Conservation (phyloP, 208 protist genomes). For the Leishmania guyanensis region DNA sequence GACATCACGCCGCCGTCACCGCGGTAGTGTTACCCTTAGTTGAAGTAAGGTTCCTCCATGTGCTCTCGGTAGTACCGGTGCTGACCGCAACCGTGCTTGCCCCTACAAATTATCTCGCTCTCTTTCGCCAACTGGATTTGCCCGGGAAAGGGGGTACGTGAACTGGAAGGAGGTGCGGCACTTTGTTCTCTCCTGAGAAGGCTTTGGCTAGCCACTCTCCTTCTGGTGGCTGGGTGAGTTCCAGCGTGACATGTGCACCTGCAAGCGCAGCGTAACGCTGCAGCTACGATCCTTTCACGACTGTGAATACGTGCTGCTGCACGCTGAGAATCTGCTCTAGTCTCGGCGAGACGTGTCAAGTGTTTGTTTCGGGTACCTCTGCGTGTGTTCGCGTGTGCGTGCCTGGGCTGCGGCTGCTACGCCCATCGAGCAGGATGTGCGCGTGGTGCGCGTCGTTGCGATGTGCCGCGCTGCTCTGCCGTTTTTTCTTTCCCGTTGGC, state of each 20-base stretch:
- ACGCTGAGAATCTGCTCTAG: slow-evolving; percentile 53
- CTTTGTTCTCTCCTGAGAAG: slow-evolving; percentile 54
- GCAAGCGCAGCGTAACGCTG: slow-evolving; percentile 45
- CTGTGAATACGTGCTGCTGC: slow-evolving; percentile 74
- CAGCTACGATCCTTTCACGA: slow-evolving; percentile 59
- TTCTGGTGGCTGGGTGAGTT: slow-evolving; percentile 62
- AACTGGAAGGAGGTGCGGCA: slow-evolving; percentile 75
- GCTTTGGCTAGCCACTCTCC: slow-evolving; percentile 45
- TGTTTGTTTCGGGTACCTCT: neutral
- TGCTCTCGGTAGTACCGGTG: slow-evolving; percentile 63
- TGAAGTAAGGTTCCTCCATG: slow-evolving; percentile 78
- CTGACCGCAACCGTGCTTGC: slow-evolving; percentile 87
- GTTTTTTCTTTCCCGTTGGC: neutral
- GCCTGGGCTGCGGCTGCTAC: neutral
- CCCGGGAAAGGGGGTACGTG: slow-evolving; percentile 64
- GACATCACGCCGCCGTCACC: slow-evolving; percentile 86
- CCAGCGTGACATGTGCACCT: slow-evolving; percentile 64
- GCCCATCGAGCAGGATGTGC: neutral
- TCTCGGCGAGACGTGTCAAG: neutral
- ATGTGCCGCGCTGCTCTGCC: too few species aligned
- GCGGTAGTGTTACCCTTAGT: slow-evolving; percentile 96
- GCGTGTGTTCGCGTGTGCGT: neutral
- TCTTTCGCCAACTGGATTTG: slow-evolving; percentile 97
- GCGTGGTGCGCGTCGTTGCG: too few species aligned
- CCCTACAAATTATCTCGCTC: slow-evolving; percentile 93